Evolutionary conservation across 2,329 filamentous ascomycete genomes (phyloP), one percentile per base, ranked within the genome.

Genomic region (Pseudofabraea citricarpa): DNA sequence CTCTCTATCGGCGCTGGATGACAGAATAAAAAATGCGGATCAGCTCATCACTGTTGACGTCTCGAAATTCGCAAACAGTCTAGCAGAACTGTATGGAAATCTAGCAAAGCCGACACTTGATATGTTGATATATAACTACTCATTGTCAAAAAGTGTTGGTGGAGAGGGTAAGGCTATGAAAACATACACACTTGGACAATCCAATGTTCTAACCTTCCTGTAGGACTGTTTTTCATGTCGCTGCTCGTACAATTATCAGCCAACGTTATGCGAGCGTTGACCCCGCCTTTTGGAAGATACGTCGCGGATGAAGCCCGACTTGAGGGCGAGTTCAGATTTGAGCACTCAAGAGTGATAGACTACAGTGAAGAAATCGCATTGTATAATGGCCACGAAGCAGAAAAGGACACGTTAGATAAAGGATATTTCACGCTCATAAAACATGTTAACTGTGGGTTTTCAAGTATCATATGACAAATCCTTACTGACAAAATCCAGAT

Each of bases 391-490:
- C 90, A 97, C 57, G 85, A 91, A 57, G 90, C 87, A 9, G 93
- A 98, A 66, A 97, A 97, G 64, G 89, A 97, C 62, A 94, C 87
- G 0, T 73, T 98, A 41, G 93, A 98, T 67, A 97, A 97, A 69
- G 91, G 93, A 13, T 98, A 98, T 66, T 98, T 98, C 61, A 98
- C 93, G 2, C 75, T 98, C 27, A 98, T 98, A 71, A 97, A 96
- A 68, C 93, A 98, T 67, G 91, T 98, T 61, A 98, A 98, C 65
- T 61, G 58, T 59, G 49, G 23, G 55, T 49, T 33, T 15, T 5
- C 4, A 10, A 21, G n/a, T n/a, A n/a, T n/a, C n/a, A n/a, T n/a
- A n/a, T n/a, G n/a, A n/a, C n/a, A n/a, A n/a, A n/a, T n/a, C n/a
- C n/a, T n/a, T n/a, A n/a, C n/a, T n/a, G n/a, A n/a, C n/a, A n/a